Percentiles rank a stretch among this genome's conserved stretches.
These are phyloP conservation scores for Apiospora marii DNA, from an alignment of 2,329 filamentous ascomycete genomes.

Conservation along the genomic window DNA sequence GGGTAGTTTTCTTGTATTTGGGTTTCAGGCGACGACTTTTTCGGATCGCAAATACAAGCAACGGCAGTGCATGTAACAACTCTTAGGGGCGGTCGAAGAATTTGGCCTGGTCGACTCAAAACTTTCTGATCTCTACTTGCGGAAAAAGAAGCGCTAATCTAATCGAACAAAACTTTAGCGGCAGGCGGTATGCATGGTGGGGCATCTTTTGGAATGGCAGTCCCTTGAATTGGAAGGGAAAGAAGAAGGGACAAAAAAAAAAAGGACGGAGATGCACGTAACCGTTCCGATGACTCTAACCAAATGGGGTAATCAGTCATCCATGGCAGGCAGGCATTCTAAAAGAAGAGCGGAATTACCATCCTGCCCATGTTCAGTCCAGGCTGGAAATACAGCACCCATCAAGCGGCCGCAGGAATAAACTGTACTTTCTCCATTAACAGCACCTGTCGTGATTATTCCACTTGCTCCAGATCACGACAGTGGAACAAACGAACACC, in stretches of 20 bases:
- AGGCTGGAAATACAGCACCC: conserved; percentile 2
- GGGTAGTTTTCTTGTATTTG: not conserved
- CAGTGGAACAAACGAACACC: no score
- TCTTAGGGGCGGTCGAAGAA: not conserved
- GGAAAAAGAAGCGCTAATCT: conserved; percentile 17
- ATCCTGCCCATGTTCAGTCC: not conserved
- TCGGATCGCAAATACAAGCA: conserved; percentile 1
- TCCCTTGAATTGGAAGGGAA: not conserved
- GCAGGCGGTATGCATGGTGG: conserved; percentile 16
- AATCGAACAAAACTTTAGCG: conserved; percentile 9
- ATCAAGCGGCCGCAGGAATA: not conserved
- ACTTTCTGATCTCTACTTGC: conserved; percentile 17
- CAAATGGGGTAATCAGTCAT: not conserved
- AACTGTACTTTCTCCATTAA: no score
- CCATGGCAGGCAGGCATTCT: not conserved
- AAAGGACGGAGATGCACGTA: not conserved
- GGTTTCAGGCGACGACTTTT: not conserved
- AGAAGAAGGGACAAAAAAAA: not conserved
- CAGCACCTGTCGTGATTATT: no score
- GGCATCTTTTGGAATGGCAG: not conserved
- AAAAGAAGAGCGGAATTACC: conserved; percentile 9
- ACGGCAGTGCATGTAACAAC: not conserved
- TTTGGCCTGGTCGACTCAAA: conserved; percentile 7
- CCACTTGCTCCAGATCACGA: no score
- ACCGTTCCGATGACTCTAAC: conserved; percentile 2